phyloP scores from a whole-genome alignment of 208 protist genomes.

The Trypanosomatidae sp. region DNA sequence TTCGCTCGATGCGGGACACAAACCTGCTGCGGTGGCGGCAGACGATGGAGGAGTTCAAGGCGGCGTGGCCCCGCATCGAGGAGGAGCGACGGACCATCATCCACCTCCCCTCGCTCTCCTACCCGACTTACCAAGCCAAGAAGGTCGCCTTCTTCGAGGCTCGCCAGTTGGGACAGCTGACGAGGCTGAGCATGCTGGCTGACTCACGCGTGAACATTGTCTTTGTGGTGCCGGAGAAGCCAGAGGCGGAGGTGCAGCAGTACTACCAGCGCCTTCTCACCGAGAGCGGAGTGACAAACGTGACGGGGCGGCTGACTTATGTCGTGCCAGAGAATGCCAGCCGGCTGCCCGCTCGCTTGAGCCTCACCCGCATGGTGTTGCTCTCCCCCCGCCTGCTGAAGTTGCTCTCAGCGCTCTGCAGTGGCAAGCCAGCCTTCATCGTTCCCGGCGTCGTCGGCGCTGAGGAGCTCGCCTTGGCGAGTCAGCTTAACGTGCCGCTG shows the following conservation, averaged over 20 bases:
- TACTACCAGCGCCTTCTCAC: slow-evolving; percentile 81
- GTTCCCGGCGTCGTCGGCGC: slow-evolving; percentile 83
- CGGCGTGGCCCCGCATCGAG: slow-evolving; percentile 65
- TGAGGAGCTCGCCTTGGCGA: slow-evolving; percentile 85
- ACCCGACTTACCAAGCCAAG: slow-evolving; percentile 73
- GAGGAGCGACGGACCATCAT: slow-evolving; percentile 58
- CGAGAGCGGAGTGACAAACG: slow-evolving; percentile 57
- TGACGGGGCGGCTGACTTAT: slow-evolving; percentile 59
- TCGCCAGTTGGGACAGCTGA: slow-evolving; percentile 79
- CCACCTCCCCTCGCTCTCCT: slow-evolving; percentile 88
- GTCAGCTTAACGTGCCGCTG: slow-evolving; percentile 84
- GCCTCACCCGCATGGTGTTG: slow-evolving; percentile 76
- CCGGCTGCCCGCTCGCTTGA: slow-evolving; percentile 64
- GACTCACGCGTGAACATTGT: slow-evolving; percentile 86
- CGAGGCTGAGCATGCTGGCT: slow-evolving; percentile 67
- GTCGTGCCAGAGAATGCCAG: slow-evolving; percentile 81
- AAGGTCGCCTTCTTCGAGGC: slow-evolving; percentile 79
- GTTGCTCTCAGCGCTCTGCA: slow-evolving; percentile 62
- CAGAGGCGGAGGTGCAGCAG: slow-evolving; percentile 71
- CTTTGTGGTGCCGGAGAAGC: slow-evolving; percentile 71
- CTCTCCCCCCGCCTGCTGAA: slow-evolving; percentile 85
- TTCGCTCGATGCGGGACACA: slow-evolving; percentile 58
- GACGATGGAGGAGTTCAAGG: slow-evolving; percentile 83
- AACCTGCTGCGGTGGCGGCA: slow-evolving; percentile 64
- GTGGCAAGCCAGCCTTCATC: slow-evolving; percentile 70